A percentile compares a stretch with the other conserved stretches of the same genome.
Evolutionary conservation across 2,329 filamentous ascomycete genomes (phyloP).

Genomic region (Ophiocordyceps camponoti-leonardi): DNA sequence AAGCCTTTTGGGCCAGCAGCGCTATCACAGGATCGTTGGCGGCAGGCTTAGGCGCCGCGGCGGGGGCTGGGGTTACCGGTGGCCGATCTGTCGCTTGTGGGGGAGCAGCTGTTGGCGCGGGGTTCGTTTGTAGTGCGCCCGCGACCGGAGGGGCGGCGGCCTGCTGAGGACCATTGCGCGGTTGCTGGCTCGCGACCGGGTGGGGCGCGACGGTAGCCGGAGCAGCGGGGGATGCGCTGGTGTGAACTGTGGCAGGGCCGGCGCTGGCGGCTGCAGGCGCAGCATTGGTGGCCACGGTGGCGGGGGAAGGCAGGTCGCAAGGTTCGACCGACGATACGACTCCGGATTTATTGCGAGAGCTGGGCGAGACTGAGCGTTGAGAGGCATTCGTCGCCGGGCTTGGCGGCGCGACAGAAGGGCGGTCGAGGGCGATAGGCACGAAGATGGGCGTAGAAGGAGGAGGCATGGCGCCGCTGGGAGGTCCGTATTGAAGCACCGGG

Average conservation of each 20-base stretch:
- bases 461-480: constrained; percentile 44
- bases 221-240: constrained; percentile 2
- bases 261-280: not conserved
- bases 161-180: constrained; percentile 6
- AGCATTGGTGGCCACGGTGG: constrained; percentile 1
- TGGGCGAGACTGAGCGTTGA: constrained; percentile 1
- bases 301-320: not conserved
- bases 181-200: constrained; percentile 6
- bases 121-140: constrained; percentile 1
- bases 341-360: constrained; percentile 2
- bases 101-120: constrained; percentile 9
- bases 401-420: constrained; percentile 5
- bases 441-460: constrained; percentile 23
- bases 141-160: constrained; percentile 6
- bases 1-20: constrained; percentile 58
- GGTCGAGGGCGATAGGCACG: constrained; percentile 5
- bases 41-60: constrained; percentile 9
- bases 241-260: constrained; percentile 1
- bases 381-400: constrained; percentile 5
- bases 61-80: not conserved
- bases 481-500: constrained; percentile 48
- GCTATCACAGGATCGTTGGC: constrained; percentile 63
- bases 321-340: constrained; percentile 1
- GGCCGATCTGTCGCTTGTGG: constrained; percentile 1
- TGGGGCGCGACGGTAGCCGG: constrained; percentile 7